Conservation (phyloP, 1,284 basidiomycete species). For the Cryptococcus sp. region DNA sequence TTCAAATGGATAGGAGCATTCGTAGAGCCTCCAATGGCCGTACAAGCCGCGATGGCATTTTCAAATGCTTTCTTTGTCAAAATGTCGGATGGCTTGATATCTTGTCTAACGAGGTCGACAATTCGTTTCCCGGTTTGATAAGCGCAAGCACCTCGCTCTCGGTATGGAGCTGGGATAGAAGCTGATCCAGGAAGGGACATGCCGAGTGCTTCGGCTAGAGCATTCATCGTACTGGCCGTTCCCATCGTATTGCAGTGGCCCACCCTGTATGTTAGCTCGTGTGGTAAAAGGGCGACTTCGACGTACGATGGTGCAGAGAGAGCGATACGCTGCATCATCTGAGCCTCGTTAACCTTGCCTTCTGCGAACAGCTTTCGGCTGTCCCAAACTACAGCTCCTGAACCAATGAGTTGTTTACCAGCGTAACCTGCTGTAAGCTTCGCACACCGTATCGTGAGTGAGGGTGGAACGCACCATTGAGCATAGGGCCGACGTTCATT, state of each 20-base stretch:
- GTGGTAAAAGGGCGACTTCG: not conserved
- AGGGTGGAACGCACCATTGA: conserved; percentile 28
- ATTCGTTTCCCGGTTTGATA: conserved; percentile 75
- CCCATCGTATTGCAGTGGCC: conserved; percentile 49
- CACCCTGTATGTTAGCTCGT: conserved; percentile 6
- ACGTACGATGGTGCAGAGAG: conserved; percentile 38
- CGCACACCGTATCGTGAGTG: too few relatives aligned
- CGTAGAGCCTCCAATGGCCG: conserved; percentile 83
- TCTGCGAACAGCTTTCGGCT: conserved; percentile 31
- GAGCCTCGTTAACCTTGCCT: conserved; percentile 37
- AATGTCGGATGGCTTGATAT: conserved; percentile 89
- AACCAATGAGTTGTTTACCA: conserved; percentile 39
- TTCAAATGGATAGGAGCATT: conserved; percentile 59
- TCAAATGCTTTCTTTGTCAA: conserved; percentile 84
- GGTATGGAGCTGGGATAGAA: conserved; percentile 64
- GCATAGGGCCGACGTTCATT: conserved; percentile 45
- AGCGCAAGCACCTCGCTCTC: conserved; percentile 49
- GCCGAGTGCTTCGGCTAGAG: conserved; percentile 82
- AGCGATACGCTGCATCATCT: conserved; percentile 40
- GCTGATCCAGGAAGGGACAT: conserved; percentile 88
- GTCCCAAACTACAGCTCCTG: conserved; percentile 46
- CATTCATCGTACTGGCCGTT: conserved; percentile 67
- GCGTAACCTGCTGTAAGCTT: conserved; percentile 27
- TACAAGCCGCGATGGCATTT: conserved; percentile 82
- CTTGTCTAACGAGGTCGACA: conserved; percentile 72